These are phyloP conservation scores for Dendrocalamus sinicus DNA, from an alignment of 176 grass and related monocot genomes.

Conservation along the genomic window DNA sequence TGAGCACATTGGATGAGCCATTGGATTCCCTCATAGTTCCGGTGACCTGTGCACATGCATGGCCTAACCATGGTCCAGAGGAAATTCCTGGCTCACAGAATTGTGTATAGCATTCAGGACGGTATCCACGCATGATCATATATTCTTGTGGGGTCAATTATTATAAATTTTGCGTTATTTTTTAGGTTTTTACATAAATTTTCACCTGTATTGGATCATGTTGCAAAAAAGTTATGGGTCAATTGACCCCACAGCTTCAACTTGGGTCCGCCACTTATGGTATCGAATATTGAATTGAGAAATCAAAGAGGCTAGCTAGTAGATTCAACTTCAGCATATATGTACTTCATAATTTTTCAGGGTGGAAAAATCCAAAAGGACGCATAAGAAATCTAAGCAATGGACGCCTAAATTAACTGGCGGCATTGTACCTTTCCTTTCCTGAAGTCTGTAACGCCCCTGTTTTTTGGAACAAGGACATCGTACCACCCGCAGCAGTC, in stretches of 20 bases:
- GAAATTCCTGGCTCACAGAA: neutral
- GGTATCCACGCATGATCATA: neutral
- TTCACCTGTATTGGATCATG: too few species aligned
- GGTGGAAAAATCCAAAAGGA: neutral
- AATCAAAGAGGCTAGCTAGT: neutral
- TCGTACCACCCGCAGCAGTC: too few species aligned
- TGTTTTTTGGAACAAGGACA: too few species aligned
- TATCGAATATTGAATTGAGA: neutral
- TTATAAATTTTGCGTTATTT: too few species aligned
- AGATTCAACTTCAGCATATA: neutral
- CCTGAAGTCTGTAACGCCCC: neutral
- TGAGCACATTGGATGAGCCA: neutral
- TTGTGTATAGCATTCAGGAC: conserved; percentile 11
- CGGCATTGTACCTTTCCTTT: neutral
- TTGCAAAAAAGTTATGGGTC: too few species aligned
- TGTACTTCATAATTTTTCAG: neutral
- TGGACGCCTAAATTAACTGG: neutral
- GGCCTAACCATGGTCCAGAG: neutral
- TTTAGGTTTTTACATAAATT: too few species aligned
- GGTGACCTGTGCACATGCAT: conserved; percentile 32
- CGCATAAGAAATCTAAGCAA: neutral
- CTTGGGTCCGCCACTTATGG: neutral
- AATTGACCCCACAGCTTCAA: too few species aligned
- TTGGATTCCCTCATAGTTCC: neutral
- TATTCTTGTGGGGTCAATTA: too few species aligned